These are phyloP conservation scores for Podospora anserina DNA, from an alignment of 495 filamentous ascomycete species.

Conservation along the genomic window DNA sequence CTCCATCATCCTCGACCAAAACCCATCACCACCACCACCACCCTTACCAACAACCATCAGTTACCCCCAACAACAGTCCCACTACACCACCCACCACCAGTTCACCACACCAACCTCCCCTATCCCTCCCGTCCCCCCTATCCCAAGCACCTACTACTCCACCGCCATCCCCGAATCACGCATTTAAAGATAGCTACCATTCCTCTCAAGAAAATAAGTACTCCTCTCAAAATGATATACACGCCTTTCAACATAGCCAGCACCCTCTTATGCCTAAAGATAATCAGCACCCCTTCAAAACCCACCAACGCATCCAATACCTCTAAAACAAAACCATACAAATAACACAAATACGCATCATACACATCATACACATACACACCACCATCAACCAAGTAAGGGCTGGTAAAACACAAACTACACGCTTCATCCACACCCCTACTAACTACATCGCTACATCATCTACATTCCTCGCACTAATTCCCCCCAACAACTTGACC, in stretches of 20 bases:
- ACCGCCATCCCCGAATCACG: not conserved
- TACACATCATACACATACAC: too few relatives aligned
- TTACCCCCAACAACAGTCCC: conserved; percentile 7
- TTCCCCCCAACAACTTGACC: too few relatives aligned
- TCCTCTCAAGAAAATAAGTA: not conserved
- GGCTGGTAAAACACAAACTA: too few relatives aligned
- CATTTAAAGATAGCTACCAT: too few relatives aligned
- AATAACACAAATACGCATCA: too few relatives aligned
- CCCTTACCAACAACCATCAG: conserved; percentile 1
- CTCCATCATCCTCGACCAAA: conserved; percentile 9
- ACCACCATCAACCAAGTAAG: too few relatives aligned
- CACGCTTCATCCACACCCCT: too few relatives aligned
- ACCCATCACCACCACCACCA: conserved; percentile 9
- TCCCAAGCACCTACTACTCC: not conserved
- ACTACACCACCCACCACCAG: conserved; percentile 6
- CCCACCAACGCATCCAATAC: not conserved
- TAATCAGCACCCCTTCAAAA: conserved; percentile 11
- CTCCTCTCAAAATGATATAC: not conserved
- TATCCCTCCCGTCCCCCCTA: conserved; percentile 20
- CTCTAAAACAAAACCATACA: too few relatives aligned
- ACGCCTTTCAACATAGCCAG: not conserved
- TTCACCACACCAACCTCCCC: conserved; percentile 6
- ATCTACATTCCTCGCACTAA: too few relatives aligned
- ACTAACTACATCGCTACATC: too few relatives aligned
- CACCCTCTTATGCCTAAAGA: not conserved